Evolutionary conservation across 1,284 basidiomycete genomes (phyloP).

Genomic region (Coriolopsis trogii): DNA sequence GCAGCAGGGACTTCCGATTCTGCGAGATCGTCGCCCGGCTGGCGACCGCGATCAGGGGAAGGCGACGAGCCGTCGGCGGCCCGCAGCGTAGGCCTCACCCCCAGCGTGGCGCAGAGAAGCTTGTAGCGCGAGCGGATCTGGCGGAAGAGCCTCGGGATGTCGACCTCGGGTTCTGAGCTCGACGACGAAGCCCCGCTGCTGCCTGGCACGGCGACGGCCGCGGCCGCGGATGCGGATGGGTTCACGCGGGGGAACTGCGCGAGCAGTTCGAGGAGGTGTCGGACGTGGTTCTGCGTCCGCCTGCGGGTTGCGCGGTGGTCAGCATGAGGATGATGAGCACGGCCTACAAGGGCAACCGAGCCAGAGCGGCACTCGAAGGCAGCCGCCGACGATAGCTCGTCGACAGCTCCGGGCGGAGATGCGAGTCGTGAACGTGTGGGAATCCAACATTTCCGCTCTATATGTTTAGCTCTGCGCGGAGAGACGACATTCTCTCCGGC

Average conservation of each 20-base stretch:
- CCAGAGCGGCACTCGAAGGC: too few species aligned
- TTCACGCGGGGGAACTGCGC: slow-evolving; percentile 78
- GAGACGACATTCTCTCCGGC: too few species aligned
- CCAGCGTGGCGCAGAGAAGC: slow-evolving; percentile 82
- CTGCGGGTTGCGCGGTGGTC: slow-evolving; percentile 37
- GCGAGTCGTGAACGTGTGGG: too few species aligned
- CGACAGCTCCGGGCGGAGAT: too few species aligned
- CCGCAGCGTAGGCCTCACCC: slow-evolving; percentile 66
- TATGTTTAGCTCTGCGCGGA: too few species aligned
- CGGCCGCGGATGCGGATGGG: slow-evolving; percentile 45
- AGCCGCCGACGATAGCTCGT: too few species aligned
- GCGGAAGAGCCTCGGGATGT: slow-evolving; percentile 76
- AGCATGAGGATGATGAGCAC: too few species aligned
- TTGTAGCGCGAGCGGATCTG: slow-evolving; percentile 90
- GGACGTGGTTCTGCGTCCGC: slow-evolving; percentile 66
- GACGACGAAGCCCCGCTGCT: too few species aligned
- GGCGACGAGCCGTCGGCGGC: slow-evolving; percentile 29
- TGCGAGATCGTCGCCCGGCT: slow-evolving; percentile 13
- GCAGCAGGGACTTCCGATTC: background rate
- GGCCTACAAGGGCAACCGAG: too few species aligned
- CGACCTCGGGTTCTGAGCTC: slow-evolving; percentile 51
- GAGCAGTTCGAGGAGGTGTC: slow-evolving; percentile 73
- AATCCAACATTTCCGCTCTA: too few species aligned
- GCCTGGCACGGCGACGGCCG: background rate
- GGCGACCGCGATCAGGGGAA: slow-evolving; percentile 11